Conservation (phyloP, 192 early-diverging fungal genomes). For the Backusella sp. region DNA sequence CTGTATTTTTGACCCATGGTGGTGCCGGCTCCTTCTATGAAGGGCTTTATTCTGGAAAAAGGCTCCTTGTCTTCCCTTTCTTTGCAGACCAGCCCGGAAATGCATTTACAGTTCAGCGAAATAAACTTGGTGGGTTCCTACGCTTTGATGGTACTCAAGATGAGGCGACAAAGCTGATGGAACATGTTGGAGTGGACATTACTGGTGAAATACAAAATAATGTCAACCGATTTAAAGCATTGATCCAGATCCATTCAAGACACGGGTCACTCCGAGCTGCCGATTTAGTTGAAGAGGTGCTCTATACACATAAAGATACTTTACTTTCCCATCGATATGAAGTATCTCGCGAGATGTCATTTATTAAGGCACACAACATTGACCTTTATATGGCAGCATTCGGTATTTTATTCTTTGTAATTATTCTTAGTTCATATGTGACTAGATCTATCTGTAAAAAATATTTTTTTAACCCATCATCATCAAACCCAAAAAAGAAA, state of each 20-base stretch:
- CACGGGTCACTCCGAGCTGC: conserved; percentile 8
- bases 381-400: not conserved
- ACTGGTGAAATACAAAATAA: not conserved
- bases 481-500: not conserved
- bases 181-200: not conserved
- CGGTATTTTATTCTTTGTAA: not conserved
- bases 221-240: not conserved
- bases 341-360: not conserved
- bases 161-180: not conserved
- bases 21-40: conserved; percentile 32
- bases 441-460: not conserved
- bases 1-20: conserved; percentile 32
- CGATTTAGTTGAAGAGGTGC: conserved; percentile 25
- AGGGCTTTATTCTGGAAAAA: conserved; percentile 26
- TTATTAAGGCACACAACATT: not conserved
- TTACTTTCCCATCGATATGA: not conserved
- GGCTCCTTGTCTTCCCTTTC: conserved; percentile 30
- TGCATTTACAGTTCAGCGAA: not conserved
- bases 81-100: conserved; percentile 31
- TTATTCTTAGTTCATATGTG: not conserved
- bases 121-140: not conserved
- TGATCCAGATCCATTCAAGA: conserved; percentile 16
- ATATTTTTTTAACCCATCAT: not conserved
- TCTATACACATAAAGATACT: conserved; percentile 5
- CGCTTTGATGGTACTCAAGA: not conserved